A percentile compares a stretch with the other conserved stretches of the same genome.
phyloP scores from a whole-genome alignment of 106 monocot genomes.

The Acorus calamus region DNA sequence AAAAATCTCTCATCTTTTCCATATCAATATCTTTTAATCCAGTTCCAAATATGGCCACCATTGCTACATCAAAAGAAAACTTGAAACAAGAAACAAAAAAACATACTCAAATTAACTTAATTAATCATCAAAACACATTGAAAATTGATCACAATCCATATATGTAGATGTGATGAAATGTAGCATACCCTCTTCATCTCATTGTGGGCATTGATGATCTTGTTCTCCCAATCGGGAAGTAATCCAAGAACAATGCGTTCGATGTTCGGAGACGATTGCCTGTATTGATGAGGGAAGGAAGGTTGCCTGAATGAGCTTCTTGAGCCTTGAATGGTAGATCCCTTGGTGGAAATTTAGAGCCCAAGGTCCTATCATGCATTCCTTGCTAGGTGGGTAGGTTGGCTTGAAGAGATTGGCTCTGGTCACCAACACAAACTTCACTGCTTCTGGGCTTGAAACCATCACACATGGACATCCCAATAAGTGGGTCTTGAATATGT shows the following conservation, averaged over 20 bases:
- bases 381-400: slow-evolving; percentile 10
- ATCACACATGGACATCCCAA: slow-evolving; percentile 17
- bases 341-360: slow-evolving; percentile 18
- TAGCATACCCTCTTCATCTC: slow-evolving; percentile 11
- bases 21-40: not conserved
- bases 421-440: slow-evolving; percentile 8
- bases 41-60: not conserved
- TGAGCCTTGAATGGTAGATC: slow-evolving; percentile 11
- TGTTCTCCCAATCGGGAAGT: slow-evolving; percentile 4
- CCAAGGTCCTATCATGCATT: slow-evolving; percentile 10
- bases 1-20: not conserved
- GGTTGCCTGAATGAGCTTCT: slow-evolving; percentile 7
- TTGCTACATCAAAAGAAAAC: slow-evolving; percentile 4
- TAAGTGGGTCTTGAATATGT: slow-evolving; percentile 18
- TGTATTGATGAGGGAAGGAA: slow-evolving; percentile 8
- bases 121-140: not conserved
- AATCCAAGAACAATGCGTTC: not conserved
- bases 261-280: not conserved
- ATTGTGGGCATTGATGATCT: slow-evolving; percentile 4
- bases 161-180: not conserved
- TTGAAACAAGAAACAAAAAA: not conserved
- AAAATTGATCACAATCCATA: too few relatives aligned
- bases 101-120: too few relatives aligned
- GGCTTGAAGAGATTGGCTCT: slow-evolving; percentile 6
- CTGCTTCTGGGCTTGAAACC: slow-evolving; percentile 12